Conservation (phyloP, 140 eudicot species). For the Oenanthe javanica region DNA sequence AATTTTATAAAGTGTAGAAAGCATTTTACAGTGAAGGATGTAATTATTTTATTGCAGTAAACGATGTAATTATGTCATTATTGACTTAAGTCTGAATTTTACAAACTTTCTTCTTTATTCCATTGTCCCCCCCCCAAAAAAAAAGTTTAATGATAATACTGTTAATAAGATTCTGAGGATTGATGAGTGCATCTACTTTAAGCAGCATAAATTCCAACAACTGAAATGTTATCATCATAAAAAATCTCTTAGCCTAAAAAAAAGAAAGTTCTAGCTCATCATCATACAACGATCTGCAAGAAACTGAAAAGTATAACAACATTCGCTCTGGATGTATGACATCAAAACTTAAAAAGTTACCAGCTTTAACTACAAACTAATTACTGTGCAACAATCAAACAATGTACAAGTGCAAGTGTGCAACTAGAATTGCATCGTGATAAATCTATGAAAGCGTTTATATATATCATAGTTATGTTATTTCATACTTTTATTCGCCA, state of each 20-base stretch:
- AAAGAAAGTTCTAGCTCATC: not conserved
- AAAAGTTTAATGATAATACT: no score
- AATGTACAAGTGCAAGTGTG: not conserved
- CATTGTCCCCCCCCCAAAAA: no score
- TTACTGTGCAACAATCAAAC: not conserved
- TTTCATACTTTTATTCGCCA: not conserved
- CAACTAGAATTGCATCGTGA: not conserved
- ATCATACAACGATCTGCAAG: not conserved
- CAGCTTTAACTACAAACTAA: not conserved
- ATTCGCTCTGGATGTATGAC: not conserved
- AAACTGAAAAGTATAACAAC: not conserved
- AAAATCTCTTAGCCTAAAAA: not conserved
- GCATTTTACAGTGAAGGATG: not conserved
- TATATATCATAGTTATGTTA: not conserved
- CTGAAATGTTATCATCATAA: not conserved
- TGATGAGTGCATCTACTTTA: not conserved
- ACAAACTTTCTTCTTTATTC: not conserved
- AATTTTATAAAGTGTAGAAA: not conserved
- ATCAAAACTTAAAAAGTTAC: not conserved
- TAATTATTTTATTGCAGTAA: not conserved
- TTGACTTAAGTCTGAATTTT: not conserved
- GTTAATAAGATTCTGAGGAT: not conserved
- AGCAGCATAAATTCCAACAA: not conserved
- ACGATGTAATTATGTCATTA: no score
- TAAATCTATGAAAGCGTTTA: not conserved